Evolutionary conservation across 2,329 filamentous ascomycete species (phyloP).

Genomic region (Sporothrix luriei): DNA sequence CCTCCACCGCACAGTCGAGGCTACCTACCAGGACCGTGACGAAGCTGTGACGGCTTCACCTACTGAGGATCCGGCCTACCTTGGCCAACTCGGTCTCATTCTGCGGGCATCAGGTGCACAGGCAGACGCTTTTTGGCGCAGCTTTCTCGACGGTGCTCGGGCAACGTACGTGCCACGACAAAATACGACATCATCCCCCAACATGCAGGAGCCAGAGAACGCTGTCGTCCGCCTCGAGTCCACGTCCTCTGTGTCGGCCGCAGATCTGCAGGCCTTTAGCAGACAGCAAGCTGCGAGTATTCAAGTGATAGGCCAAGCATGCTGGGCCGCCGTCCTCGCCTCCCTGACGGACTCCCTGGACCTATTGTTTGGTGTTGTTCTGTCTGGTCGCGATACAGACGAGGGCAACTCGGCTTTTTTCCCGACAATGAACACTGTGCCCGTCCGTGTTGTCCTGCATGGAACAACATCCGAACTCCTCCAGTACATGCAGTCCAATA

Average conservation of each 20-base stretch:
- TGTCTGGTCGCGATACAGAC: conserved; percentile 81
- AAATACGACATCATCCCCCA: background rate
- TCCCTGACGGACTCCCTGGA: conserved; percentile 66
- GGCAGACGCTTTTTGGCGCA: conserved; percentile 68
- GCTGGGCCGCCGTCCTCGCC: conserved; percentile 73
- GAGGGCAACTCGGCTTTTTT: conserved; percentile 71
- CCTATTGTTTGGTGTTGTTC: conserved; percentile 77
- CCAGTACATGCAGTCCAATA: conserved; percentile 70
- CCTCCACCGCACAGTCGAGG: conserved; percentile 69
- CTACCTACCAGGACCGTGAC: conserved; percentile 60
- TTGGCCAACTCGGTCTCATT: conserved; percentile 53
- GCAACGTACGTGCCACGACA: conserved; percentile 41
- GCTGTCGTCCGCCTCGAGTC: conserved; percentile 47
- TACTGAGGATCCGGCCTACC: conserved; percentile 1
- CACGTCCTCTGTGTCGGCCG: conserved; percentile 47
- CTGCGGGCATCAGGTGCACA: conserved; percentile 48
- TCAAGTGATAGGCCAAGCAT: conserved; percentile 74
- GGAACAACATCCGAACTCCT: conserved; percentile 67
- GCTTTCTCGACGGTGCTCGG: conserved; percentile 59
- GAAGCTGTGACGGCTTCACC: conserved; percentile 32
- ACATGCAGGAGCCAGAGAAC: conserved; percentile 37
- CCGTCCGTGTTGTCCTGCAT: conserved; percentile 71
- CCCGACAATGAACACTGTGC: conserved; percentile 89
- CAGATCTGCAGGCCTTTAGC: conserved; percentile 61
- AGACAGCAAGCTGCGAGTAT: conserved; percentile 67